These are phyloP conservation scores for Macrolepiota dolichaula DNA, from an alignment of 768 basidiomycete species.

Conservation along the genomic window DNA sequence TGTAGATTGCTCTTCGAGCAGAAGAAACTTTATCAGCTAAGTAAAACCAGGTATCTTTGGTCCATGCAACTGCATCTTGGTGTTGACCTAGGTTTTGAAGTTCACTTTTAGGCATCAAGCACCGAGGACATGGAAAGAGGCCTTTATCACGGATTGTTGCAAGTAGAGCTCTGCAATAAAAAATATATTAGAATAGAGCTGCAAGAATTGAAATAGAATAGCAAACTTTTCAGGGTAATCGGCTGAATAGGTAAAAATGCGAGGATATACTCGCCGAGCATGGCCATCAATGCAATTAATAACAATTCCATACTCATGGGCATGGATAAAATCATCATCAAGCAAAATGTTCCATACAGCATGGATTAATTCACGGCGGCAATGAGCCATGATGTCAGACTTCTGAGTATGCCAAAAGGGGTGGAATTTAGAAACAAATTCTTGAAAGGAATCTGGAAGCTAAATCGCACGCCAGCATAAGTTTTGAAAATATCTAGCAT, in stretches of 20 bases:
- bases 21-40: background rate
- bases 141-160: slow-evolving; percentile 31
- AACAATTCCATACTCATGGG: slow-evolving; percentile 1
- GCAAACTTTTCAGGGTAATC: slow-evolving; percentile 12
- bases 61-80: background rate
- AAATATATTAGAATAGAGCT: slow-evolving; percentile 9
- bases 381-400: background rate
- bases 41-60: background rate
- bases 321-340: background rate
- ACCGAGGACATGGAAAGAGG: slow-evolving; percentile 32
- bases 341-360: slow-evolving; percentile 2
- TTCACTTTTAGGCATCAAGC: slow-evolving; percentile 22
- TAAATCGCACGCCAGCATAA: background rate
- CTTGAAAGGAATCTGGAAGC: slow-evolving; percentile 11
- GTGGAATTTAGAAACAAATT: background rate
- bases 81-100: slow-evolving; percentile 25
- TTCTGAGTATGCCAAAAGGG: background rate
- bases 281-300: slow-evolving; percentile 1
- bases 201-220: slow-evolving; percentile 1
- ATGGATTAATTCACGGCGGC: slow-evolving; percentile 2
- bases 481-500: background rate
- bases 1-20: background rate
- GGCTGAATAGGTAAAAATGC: slow-evolving; percentile 10
- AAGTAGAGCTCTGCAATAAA: slow-evolving; percentile 12
- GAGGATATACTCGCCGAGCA: background rate